A percentile compares a stretch with the other conserved stretches of the same genome.
phyloP scores from a whole-genome alignment of 192 early-diverging fungal species.

The Podochytrium sp. region DNA sequence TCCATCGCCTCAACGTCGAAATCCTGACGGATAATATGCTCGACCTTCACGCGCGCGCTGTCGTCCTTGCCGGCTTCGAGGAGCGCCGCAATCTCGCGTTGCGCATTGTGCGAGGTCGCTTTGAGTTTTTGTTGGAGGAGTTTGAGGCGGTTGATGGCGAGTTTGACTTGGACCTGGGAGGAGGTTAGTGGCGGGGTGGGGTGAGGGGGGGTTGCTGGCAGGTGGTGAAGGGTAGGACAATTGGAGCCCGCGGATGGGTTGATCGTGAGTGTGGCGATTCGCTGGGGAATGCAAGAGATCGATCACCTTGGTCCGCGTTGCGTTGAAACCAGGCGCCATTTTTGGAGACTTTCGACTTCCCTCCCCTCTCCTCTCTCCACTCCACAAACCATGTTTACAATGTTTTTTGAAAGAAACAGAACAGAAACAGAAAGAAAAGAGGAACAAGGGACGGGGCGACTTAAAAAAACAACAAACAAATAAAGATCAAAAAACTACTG shows the following conservation, averaged over 20 bases:
- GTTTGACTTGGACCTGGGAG: conserved; percentile 83
- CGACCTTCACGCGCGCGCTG: conserved; percentile 84
- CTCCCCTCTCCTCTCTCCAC: too few relatives aligned
- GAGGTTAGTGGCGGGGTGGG: background rate
- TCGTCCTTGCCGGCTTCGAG: conserved; percentile 84
- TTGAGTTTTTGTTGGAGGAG: conserved; percentile 88
- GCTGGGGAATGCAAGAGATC: too few relatives aligned
- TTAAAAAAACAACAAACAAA: background rate
- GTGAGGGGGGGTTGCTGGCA: too few relatives aligned
- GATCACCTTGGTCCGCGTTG: background rate
- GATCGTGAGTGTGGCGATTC: too few relatives aligned
- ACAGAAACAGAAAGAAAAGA: background rate
- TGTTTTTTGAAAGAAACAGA: background rate
- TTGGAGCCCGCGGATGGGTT: too few relatives aligned
- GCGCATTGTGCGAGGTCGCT: conserved; percentile 70
- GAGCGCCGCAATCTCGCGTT: conserved; percentile 81
- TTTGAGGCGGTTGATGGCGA: conserved; percentile 84
- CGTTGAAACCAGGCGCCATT: background rate
- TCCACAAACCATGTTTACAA: too few relatives aligned
- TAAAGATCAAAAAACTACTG: background rate
- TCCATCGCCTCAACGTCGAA: conserved; percentile 91
- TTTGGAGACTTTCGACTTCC: background rate
- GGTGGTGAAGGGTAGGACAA: too few relatives aligned
- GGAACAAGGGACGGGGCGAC: background rate
- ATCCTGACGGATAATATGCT: conserved; percentile 95